Evolutionary conservation across 208 protist genomes (phyloP), one percentile per base, ranked within the genome.

Genomic region (Naegleria lovaniensis): DNA sequence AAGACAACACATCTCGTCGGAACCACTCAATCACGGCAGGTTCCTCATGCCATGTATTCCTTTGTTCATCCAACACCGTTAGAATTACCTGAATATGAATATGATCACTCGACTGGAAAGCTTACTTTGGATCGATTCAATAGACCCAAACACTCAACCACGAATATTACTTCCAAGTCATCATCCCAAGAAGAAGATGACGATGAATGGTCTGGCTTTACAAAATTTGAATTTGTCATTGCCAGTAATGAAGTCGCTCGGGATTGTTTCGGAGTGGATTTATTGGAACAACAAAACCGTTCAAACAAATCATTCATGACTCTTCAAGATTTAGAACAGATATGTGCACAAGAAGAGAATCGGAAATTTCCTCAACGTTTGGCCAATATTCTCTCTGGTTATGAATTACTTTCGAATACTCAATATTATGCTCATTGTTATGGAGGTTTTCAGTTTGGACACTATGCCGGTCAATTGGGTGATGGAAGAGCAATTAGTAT

Each of bases 401-500:
- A 79, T 79, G 67, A 79, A 36, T 13, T 36, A 36, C 0, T 79
- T 6, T 13, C 19, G 7, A 79, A 33, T 79, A 79, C 67, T 15
- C 25, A 79, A 79, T 79, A 79, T 79, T 79, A 79, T 79, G 67
- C 67, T 36, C 67, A 79, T 79, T 79, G 67, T 36, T 89, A 89
- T 41, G 19, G 19, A 48, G 91, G 93, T n/a, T 76, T 93, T 87
- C 94, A 95, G 88, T 95, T 95, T 91, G 94, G 94, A 39, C 55
- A 84, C 36, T 95, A 92, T 75, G 89, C 93, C 11, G 92, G 92
- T n/a, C 94, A 95, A 93, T 88, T 95, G n/a, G 94, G 94, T 58
- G 94, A 95, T 90, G 94, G 94, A 67, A 89, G 92, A 43, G 91
- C 92, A 22, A 94, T 95, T 19, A 91, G 19, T 76, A 79, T 95